A percentile compares a stretch with the other conserved stretches of the same genome.
Evolutionary conservation across 306 rosid species (phyloP).

Genomic region (Cucurbita ficifolia): DNA sequence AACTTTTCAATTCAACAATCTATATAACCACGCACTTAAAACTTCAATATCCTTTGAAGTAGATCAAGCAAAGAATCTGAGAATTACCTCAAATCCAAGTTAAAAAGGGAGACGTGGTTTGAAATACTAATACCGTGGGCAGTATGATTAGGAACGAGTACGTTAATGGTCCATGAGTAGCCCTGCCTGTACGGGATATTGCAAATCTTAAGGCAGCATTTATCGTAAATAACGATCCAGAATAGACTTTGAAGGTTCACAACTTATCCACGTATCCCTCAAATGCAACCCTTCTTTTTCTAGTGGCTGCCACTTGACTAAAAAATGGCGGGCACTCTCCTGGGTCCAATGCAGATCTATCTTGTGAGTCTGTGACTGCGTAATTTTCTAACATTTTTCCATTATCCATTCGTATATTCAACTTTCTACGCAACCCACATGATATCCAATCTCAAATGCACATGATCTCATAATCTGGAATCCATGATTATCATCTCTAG

Average conservation of each 20-base stretch:
- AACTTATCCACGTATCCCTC: slow-evolving; percentile 5
- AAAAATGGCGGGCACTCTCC: slow-evolving; percentile 10
- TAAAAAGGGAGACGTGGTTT: not conserved
- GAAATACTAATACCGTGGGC: not conserved
- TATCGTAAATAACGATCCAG: not conserved
- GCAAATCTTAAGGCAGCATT: slow-evolving; percentile 1
- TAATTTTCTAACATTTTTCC: not conserved
- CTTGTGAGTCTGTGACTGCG: not conserved
- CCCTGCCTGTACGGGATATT: not conserved
- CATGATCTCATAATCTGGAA: slow-evolving; percentile 26
- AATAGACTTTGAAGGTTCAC: not conserved
- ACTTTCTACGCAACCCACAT: slow-evolving; percentile 21
- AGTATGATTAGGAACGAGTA: not conserved
- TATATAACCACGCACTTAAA: not conserved
- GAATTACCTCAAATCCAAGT: not conserved
- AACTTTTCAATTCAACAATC: not conserved
- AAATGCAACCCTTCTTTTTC: slow-evolving; percentile 1
- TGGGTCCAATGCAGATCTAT: slow-evolving; percentile 11
- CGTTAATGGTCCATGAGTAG: not conserved
- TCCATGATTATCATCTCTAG: not conserved
- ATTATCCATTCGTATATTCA: not conserved
- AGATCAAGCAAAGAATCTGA: not conserved
- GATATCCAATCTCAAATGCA: slow-evolving; percentile 42
- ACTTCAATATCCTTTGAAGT: not conserved
- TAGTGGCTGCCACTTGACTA: slow-evolving; percentile 9